Percentiles rank a stretch among this genome's conserved stretches.
Evolutionary conservation across 495 filamentous ascomycete species (phyloP).

Genomic region (Talaromyces liani): DNA sequence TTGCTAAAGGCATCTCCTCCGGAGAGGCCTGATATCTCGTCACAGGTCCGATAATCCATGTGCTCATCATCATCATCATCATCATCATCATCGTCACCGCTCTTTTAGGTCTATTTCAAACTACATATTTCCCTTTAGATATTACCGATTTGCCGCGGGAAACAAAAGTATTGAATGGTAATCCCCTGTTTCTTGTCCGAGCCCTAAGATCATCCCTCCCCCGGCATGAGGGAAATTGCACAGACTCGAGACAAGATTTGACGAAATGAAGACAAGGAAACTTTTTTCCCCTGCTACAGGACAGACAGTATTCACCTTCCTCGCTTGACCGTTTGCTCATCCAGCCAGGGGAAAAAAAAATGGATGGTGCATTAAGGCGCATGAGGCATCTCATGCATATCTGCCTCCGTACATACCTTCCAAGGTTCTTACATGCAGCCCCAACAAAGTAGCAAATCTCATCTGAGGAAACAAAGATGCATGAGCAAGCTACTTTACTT

Average conservation of each 20-base stretch:
- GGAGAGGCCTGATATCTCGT: background rate
- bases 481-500: background rate
- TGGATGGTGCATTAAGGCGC: background rate
- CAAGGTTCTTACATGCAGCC: background rate
- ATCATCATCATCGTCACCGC: background rate
- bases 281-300: no score
- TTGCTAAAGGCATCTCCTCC: background rate
- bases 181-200: background rate
- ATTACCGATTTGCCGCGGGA: background rate
- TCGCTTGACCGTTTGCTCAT: background rate
- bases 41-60: background rate
- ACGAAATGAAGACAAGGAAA: no score
- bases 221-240: background rate
- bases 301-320: background rate
- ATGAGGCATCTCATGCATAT: background rate
- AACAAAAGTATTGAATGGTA: background rate
- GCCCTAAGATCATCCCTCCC: background rate
- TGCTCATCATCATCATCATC: background rate
- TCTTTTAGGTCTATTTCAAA: background rate
- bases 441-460: background rate
- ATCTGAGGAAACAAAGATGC: no score
- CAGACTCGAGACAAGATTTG: background rate
- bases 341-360: background rate
- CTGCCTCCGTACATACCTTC: background rate
- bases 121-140: background rate